Conservation (phyloP, 2,329 filamentous ascomycete species). For the Botrytis byssoidea region DNA sequence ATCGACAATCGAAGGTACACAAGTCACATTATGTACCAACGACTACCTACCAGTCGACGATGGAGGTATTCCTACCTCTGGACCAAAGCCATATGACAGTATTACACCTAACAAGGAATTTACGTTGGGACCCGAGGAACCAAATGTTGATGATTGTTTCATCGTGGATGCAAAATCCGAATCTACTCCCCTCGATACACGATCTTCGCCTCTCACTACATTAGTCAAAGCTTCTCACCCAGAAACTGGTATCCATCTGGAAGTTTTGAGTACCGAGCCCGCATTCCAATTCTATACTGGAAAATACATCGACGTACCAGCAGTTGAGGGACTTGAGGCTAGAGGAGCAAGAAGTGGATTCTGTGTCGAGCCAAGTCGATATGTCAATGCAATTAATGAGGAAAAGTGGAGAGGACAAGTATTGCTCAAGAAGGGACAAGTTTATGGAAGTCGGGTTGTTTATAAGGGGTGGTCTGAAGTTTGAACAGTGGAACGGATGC, state of each 20-base stretch:
- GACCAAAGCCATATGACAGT: conserved; percentile 60
- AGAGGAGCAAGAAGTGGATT: conserved; percentile 72
- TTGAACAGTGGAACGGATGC: conserved; percentile 44
- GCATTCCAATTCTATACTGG: conserved; percentile 98
- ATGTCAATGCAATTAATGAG: conserved; percentile 83
- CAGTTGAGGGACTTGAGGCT: conserved; percentile 58
- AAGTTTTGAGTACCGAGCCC: conserved; percentile 88
- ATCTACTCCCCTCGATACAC: conserved; percentile 51
- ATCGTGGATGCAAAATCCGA: conserved; percentile 51
- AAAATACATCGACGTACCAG: conserved; percentile 76
- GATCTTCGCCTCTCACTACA: conserved; percentile 57
- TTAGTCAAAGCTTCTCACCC: conserved; percentile 74
- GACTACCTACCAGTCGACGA: conserved; percentile 73
- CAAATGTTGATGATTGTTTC: conserved; percentile 89
- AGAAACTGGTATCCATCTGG: conserved; percentile 72
- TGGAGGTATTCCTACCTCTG: conserved; percentile 68
- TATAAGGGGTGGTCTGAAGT: conserved; percentile 83
- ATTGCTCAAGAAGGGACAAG: conserved; percentile 78
- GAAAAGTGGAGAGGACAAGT: conserved; percentile 77
- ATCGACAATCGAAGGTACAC: conserved; percentile 61
- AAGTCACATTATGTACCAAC: conserved; percentile 56
- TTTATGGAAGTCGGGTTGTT: conserved; percentile 76
- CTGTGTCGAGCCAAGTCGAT: conserved; percentile 89
- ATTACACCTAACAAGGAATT: conserved; percentile 67
- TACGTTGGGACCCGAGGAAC: conserved; percentile 61